Evolutionary conservation across 495 filamentous ascomycete genomes (phyloP), one percentile per base, ranked within the genome.

Genomic region (Darksidea phi): DNA sequence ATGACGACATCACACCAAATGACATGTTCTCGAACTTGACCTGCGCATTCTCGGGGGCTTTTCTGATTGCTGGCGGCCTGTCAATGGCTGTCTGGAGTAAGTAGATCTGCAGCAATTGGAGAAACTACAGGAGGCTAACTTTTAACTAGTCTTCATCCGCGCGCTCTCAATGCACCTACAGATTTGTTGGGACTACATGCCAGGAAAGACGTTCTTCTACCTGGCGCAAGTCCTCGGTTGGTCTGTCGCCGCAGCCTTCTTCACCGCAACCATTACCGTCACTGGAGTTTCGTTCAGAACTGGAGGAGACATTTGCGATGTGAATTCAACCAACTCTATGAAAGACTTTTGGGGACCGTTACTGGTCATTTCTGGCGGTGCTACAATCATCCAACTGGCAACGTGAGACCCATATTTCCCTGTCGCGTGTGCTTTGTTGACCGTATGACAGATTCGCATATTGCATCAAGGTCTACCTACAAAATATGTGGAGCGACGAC

Each of bases 201-300:
- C 95, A 7, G 95, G 94, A 2, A 81, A 82, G 18, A 90, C 85
- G 61, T 97, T 96, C 74, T 97, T 97, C 85, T 91, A 89, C 82
- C 81, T 80, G 61, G 85, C 95, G 11, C 85, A 96, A 66, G 76
- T 82, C 7, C 75, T 83, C 45, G 94, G 95, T 59, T 95, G 92
- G 86, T 90, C 85, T 8, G 78, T 97, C 42, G 90, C 91, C 1
- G 80, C 84, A 28, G 70, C 90, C 23, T 86, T 88, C 43, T 79
- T 92, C 23, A 77, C 86, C 1, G 73, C 89, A 15, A 87, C 90
- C 62, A 80, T 97, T 57, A 78, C 88, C 32, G 75, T 96, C 49
- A 97, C 94, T 26, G 94, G 94, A 20, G 90, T 96, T 8, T 97
- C 93, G 1, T 97, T 90, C 75, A 83, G 94, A 54, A 96, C 97